These are phyloP conservation scores for Pythium monospermum DNA, from an alignment of 352 stramenopile genomes.

Conservation along the genomic window DNA sequence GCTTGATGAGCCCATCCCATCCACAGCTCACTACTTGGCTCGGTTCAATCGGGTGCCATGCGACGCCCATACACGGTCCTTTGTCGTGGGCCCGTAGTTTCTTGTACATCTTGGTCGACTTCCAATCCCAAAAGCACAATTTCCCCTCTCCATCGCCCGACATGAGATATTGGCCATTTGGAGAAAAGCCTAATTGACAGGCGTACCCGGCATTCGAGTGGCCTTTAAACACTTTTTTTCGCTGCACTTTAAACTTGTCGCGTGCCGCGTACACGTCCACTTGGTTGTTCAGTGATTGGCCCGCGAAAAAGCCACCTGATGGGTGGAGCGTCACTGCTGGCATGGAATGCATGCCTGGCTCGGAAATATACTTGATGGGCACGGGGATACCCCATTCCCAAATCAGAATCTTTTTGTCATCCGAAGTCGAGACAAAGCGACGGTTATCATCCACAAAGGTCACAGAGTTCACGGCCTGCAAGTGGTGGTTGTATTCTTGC, in stretches of 20 bases:
- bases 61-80: slow-evolving; percentile 91
- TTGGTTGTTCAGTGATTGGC: slow-evolving; percentile 98
- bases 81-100: slow-evolving; percentile 89
- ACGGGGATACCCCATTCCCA: slow-evolving; percentile 98
- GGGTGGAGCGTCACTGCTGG: slow-evolving; percentile 94
- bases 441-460: slow-evolving; percentile 98
- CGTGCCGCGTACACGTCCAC: slow-evolving; percentile 96
- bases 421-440: slow-evolving; percentile 92
- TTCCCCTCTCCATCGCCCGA: slow-evolving; percentile 96
- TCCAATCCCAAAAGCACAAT: slow-evolving; percentile 99
- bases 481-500: slow-evolving; percentile 99
- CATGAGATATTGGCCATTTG: slow-evolving; percentile 93
- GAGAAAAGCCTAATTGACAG: slow-evolving; percentile 94
- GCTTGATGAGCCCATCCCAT: slow-evolving; percentile 99
- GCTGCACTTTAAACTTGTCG: slow-evolving; percentile 94
- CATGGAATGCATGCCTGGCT: slow-evolving; percentile 99
- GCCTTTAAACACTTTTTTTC: slow-evolving; percentile 92
- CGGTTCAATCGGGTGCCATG: slow-evolving; percentile 98
- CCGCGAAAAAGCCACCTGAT: slow-evolving; percentile 88
- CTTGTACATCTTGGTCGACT: slow-evolving; percentile 90
- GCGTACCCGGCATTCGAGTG: slow-evolving; percentile 95
- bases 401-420: slow-evolving; percentile 99
- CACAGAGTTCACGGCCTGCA: slow-evolving; percentile 97
- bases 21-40: slow-evolving; percentile 96
- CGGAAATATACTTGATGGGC: slow-evolving; percentile 99